Evolutionary conservation across 2,329 filamentous ascomycete genomes (phyloP).

Genomic region (Mollisia scopiformis): DNA sequence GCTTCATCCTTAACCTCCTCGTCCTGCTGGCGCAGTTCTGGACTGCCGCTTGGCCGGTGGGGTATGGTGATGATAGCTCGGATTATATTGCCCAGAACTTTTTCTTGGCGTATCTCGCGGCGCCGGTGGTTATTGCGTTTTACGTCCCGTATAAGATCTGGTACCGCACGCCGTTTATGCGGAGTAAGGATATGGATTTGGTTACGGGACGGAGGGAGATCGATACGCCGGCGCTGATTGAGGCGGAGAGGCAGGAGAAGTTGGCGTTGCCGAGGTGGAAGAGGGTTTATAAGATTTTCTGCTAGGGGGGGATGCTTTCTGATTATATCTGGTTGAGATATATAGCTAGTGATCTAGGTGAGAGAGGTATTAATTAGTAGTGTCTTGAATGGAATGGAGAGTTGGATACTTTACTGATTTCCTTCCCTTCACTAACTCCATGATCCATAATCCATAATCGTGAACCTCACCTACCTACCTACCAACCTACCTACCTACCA

Average conservation of each 20-base stretch:
- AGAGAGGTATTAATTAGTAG: no score
- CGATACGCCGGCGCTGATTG: conserved; percentile 29
- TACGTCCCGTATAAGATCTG: conserved; percentile 69
- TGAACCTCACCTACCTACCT: no score
- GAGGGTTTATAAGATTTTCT: conserved; percentile 29
- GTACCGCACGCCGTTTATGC: conserved; percentile 40
- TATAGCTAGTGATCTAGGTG: no score
- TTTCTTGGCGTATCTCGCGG: conserved; percentile 61
- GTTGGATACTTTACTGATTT: no score
- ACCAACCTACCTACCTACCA: no score
- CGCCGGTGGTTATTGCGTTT: conserved; percentile 53
- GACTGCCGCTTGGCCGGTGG: conserved; percentile 52
- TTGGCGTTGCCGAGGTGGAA: conserved; percentile 31
- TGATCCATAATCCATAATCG: no score
- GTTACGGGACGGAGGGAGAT: conserved; percentile 25
- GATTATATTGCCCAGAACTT: conserved; percentile 50
- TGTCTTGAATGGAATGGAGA: no score
- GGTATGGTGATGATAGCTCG: conserved; percentile 26
- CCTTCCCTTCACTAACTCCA: no score
- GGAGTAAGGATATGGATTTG: conserved; percentile 26
- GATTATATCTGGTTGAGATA: no score
- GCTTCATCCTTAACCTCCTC: conserved; percentile 57
- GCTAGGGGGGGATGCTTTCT: conserved; percentile 20
- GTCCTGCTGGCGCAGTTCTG: conserved; percentile 43
- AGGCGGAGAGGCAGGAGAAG: conserved; percentile 27